Base-by-base conservation (phyloP, 352 stramenopile species). In the Phytophthora lateralis region DNA sequence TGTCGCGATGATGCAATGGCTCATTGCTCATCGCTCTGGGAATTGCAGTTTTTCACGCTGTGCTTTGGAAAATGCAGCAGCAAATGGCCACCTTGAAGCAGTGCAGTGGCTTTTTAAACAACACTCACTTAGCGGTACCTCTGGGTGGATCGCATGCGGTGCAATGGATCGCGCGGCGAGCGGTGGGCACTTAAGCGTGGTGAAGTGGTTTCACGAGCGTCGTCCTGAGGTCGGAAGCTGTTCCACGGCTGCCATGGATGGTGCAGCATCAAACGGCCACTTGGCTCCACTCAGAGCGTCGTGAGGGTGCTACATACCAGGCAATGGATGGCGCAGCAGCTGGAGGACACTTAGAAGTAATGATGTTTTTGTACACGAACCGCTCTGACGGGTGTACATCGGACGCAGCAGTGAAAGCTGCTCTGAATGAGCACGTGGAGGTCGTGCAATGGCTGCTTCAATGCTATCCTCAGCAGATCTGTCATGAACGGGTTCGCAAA, bases 111-210 rank as follows among this genome's bases (percentile, higher is more conserved):
- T 71, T 6, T 67, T 56, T 15, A 47, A 67, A 8, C 59, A 63
- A 34, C 21, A 30, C 10, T 17, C 11, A 37, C 26, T 17, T 29
- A 53, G 9, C 11, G 34, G 10, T 50, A 12, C 14, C 12, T 44
- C 29, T 14, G 62, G 61, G 29, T 61, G 62, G 62, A 42, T 62
- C 26, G 55, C 48, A 15, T 62, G 42, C 38, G 50, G 63, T 24
- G 69, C 69, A 15, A 73, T 80, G 72, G 65, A 80, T 44, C 35
- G 53, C 11, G 72, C 72, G 6, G 65, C 72, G 2, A 71, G 53
- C 6, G 51, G 58, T 43, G 69, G 72, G 0, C 66, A 75, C 11
- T 34, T 80, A 24, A 51, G 67, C 3, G 68, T 80, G 3, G 69
- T 74, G 1, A 60, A 61, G 27, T 80, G 60, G 59, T 51, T 80